phyloP scores from a whole-genome alignment of 139 green algal species.

The Asterochloris erici region DNA sequence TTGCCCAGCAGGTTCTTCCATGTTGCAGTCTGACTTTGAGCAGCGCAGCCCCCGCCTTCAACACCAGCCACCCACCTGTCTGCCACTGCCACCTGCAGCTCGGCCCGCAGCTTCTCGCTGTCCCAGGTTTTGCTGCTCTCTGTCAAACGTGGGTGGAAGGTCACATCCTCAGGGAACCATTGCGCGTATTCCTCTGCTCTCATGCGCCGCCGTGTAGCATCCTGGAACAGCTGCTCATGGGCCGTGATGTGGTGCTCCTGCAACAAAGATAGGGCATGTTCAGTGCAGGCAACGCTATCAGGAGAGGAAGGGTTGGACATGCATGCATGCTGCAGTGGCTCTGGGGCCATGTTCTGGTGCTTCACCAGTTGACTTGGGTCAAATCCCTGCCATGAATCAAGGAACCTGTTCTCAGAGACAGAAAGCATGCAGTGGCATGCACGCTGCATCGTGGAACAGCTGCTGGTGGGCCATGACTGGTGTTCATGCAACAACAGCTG shows the following conservation, averaged over 20 bases:
- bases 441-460: conserved; percentile 68
- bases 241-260: conserved; percentile 32
- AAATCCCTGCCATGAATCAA: too few relatives aligned
- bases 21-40: too few relatives aligned
- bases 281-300: too few relatives aligned
- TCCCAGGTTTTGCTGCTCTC: neutral
- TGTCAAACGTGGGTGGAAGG: conserved; percentile 61
- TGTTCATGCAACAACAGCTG: conserved; percentile 20
- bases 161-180: conserved; percentile 71
- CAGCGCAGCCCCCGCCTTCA: too few relatives aligned
- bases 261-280: neutral
- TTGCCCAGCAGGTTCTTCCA: too few relatives aligned
- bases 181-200: conserved; percentile 38
- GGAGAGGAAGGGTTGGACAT: too few relatives aligned
- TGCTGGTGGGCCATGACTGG: conserved; percentile 46
- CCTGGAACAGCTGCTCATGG: conserved; percentile 73
- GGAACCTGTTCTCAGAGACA: too few relatives aligned
- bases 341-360: too few relatives aligned
- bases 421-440: conserved; percentile 15
- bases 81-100: neutral
- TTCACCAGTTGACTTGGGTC: too few relatives aligned
- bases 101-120: neutral
- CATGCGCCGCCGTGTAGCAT: conserved; percentile 44
- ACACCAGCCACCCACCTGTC: neutral
- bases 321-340: too few relatives aligned